Conservation (phyloP, 192 early-diverging fungal species). For the Rhizophagus sp. region DNA sequence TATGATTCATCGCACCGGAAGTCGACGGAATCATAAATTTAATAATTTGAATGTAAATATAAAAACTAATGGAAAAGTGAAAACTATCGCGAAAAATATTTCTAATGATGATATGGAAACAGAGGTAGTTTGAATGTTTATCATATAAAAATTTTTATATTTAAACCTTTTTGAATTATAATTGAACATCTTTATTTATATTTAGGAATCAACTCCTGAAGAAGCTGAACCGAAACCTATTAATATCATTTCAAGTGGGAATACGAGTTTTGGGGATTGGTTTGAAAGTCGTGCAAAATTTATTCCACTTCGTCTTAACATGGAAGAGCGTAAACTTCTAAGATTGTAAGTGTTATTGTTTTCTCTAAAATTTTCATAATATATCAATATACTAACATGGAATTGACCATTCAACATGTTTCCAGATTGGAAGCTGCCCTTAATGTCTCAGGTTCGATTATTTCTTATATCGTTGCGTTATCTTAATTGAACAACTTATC, state of each 20-base stretch:
- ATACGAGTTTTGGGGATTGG: constrained; percentile 73
- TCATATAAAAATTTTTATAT: neutral
- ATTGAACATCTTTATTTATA: neutral
- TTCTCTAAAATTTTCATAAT: neutral
- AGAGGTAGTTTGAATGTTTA: neutral
- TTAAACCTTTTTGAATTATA: neutral
- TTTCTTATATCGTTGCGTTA: neutral
- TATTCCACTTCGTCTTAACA: constrained; percentile 90
- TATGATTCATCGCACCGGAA: constrained; percentile 84
- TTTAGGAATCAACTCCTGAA: neutral
- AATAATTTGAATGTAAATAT: constrained; percentile 32
- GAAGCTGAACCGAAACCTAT: neutral
- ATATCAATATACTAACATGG: neutral
- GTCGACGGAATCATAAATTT: constrained; percentile 59
- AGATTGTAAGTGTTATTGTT: constrained; percentile 62
- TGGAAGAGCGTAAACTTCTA: constrained; percentile 90
- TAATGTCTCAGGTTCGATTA: constrained; percentile 63
- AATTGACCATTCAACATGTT: neutral
- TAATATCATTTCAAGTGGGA: constrained; percentile 31
- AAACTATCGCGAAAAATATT: too few relatives aligned
- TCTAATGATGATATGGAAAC: neutral
- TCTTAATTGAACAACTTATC: neutral
- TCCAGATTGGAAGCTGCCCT: constrained; percentile 85
- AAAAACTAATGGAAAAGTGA: neutral
- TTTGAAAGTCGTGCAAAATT: constrained; percentile 85